Conservation (phyloP, 2,329 filamentous ascomycete genomes). For the Epichloe brachyelytri region DNA sequence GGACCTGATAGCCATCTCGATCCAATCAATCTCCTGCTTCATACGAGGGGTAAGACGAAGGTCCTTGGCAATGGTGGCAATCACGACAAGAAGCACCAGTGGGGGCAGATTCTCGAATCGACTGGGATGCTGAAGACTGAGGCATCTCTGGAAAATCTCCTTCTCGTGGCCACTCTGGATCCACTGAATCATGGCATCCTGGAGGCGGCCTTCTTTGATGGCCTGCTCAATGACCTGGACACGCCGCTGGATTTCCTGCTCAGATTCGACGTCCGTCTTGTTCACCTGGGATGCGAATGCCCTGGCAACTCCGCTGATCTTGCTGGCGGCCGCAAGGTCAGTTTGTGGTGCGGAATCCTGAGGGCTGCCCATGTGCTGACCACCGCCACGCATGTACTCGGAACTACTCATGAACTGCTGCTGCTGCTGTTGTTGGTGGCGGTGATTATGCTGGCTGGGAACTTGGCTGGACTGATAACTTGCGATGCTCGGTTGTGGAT, state of each 20-base stretch:
- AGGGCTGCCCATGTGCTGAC: constrained; percentile 20
- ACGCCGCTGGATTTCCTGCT: constrained; percentile 38
- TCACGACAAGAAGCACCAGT: constrained; percentile 50
- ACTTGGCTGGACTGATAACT: constrained; percentile 23
- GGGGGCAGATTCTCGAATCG: constrained; percentile 44
- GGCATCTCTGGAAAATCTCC: constrained; percentile 43
- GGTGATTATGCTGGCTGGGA: constrained; percentile 2
- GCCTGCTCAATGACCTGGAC: constrained; percentile 48
- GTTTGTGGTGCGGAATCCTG: constrained; percentile 14
- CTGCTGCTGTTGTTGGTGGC: constrained; percentile 9
- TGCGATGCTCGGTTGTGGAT: constrained; percentile 17
- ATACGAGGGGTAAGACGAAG: constrained; percentile 39
- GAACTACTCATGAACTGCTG: constrained; percentile 23
- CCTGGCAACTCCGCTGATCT: constrained; percentile 21
- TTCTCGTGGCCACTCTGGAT: constrained; percentile 50
- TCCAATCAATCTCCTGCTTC: constrained; percentile 44
- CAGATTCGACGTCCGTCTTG: constrained; percentile 21
- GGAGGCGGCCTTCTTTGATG: constrained; percentile 48
- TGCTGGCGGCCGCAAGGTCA: constrained; percentile 18
- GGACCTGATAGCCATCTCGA: constrained; percentile 44
- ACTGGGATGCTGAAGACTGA: constrained; percentile 23
- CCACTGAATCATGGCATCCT: constrained; percentile 54
- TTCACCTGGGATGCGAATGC: constrained; percentile 23
- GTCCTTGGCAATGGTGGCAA: constrained; percentile 48
- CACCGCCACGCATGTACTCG: constrained; percentile 22